These are phyloP conservation scores for Malus hybrid DNA, from an alignment of 331 rosid genomes.

Conservation along the genomic window DNA sequence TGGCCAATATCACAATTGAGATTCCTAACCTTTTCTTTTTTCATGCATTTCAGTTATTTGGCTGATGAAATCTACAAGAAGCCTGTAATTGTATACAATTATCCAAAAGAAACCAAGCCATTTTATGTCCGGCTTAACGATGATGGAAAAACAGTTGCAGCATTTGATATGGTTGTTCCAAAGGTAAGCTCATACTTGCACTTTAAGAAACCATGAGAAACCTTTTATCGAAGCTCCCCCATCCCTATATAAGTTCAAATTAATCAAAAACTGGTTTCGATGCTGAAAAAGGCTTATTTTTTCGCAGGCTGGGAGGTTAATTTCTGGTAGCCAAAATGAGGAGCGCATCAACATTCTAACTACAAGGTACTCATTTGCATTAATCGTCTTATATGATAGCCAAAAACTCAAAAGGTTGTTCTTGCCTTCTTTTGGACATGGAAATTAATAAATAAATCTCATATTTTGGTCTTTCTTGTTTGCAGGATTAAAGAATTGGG, in stretches of 20 bases:
- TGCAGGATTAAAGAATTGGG: conserved; percentile 57
- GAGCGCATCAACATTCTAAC: conserved; percentile 50
- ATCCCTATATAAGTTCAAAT: not conserved
- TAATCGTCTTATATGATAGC: not conserved
- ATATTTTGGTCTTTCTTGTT: conserved; percentile 7
- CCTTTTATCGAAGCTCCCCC: not conserved
- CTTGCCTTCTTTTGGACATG: conserved; percentile 3
- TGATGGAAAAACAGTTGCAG: conserved; percentile 79
- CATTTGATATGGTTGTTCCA: conserved; percentile 83
- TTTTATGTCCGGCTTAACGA: conserved; percentile 63
- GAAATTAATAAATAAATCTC: not conserved
- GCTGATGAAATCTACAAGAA: conserved; percentile 47
- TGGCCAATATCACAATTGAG: conserved; percentile 1
- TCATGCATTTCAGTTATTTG: conserved; percentile 44
- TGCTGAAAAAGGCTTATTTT: not conserved
- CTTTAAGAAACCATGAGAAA: not conserved
- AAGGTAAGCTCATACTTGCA: conserved; percentile 44
- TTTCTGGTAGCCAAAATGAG: conserved; percentile 91
- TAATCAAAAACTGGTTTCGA: not conserved
- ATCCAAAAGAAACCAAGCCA: conserved; percentile 78
- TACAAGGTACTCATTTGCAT: conserved; percentile 38
- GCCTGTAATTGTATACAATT: conserved; percentile 60
- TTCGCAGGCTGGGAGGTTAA: conserved; percentile 64
- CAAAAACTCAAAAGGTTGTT: not conserved
- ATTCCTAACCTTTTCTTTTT: conserved; percentile 15